Evolutionary conservation across 345 rosid genomes (phyloP).

Genomic region (Cardamine occulta): DNA sequence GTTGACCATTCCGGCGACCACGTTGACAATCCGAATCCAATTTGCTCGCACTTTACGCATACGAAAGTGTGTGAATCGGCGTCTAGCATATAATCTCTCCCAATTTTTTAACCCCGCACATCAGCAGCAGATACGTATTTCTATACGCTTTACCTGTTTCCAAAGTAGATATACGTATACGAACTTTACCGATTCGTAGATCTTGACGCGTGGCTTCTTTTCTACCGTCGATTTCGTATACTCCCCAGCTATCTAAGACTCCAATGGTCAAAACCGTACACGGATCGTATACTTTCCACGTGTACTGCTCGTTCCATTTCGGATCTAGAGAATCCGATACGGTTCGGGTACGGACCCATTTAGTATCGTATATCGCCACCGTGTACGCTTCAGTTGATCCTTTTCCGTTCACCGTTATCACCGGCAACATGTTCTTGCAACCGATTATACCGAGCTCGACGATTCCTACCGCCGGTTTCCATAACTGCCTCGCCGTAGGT

Average conservation of each 20-base stretch:
- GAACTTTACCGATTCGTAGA: conserved; percentile 67
- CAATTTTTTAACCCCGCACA: conserved; percentile 66
- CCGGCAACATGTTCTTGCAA: conserved; percentile 74
- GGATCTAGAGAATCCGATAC: conserved; percentile 74
- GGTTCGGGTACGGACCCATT: conserved; percentile 93
- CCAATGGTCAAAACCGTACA: conserved; percentile 80
- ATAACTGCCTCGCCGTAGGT: conserved; percentile 87
- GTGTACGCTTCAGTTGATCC: conserved; percentile 78
- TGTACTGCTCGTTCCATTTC: conserved; percentile 93
- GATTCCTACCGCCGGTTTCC: conserved; percentile 84
- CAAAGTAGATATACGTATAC: conserved; percentile 74
- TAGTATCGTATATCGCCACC: conserved; percentile 84
- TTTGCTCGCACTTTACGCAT: conserved; percentile 85
- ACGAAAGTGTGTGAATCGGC: conserved; percentile 71
- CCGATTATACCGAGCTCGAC: conserved; percentile 85
- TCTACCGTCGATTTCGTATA: conserved; percentile 46
- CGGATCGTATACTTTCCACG: conserved; percentile 88
- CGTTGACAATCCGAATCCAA: conserved; percentile 73
- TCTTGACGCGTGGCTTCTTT: conserved; percentile 64
- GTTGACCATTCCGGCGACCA: conserved; percentile 57
- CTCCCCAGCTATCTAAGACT: conserved; percentile 74
- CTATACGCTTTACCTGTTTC: conserved; percentile 70
- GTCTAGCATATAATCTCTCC: conserved; percentile 87
- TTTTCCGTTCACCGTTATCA: conserved; percentile 68
- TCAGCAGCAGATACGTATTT: conserved; percentile 62